Percentiles rank a stretch among this genome's conserved stretches.
Conservation (phyloP, 441 rosid genomes). For the Jatropha podagrica region DNA sequence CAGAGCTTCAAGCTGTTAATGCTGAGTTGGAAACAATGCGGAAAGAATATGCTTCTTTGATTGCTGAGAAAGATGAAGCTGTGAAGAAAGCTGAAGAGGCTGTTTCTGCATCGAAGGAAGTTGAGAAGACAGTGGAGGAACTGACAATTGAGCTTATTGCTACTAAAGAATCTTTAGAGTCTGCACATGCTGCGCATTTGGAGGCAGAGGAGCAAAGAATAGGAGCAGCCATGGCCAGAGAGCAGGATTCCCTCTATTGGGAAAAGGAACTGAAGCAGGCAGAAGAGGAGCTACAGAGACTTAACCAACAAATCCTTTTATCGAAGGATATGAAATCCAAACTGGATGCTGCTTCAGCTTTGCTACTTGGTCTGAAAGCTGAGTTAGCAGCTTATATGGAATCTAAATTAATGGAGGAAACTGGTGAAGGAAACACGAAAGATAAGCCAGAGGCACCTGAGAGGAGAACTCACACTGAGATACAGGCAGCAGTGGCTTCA, state of each 20-base stretch:
- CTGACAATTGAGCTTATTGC: slow-evolving; percentile 85
- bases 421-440: slow-evolving; percentile 22
- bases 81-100: slow-evolving; percentile 75
- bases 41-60: slow-evolving; percentile 55
- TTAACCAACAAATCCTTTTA: slow-evolving; percentile 67
- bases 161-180: slow-evolving; percentile 75
- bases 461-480: slow-evolving; percentile 47
- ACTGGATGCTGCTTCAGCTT: slow-evolving; percentile 66
- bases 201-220: slow-evolving; percentile 93
- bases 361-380: slow-evolving; percentile 73
- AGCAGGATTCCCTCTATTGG: slow-evolving; percentile 81
- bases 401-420: slow-evolving; percentile 58
- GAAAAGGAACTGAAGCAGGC: slow-evolving; percentile 88
- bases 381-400: slow-evolving; percentile 88
- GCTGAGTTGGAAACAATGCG: slow-evolving; percentile 58
- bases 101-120: slow-evolving; percentile 64
- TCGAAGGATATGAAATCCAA: slow-evolving; percentile 73
- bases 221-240: slow-evolving; percentile 86
- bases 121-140: slow-evolving; percentile 84
- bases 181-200: slow-evolving; percentile 86
- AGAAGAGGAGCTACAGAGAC: slow-evolving; percentile 74
- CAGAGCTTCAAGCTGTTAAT: slow-evolving; percentile 62
- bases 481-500: slow-evolving; percentile 60
- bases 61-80: slow-evolving; percentile 57
- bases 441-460: slow-evolving; percentile 33